These are phyloP conservation scores for Epichloe sibirici DNA, from an alignment of 2,329 filamentous ascomycete species.

Conservation along the genomic window DNA sequence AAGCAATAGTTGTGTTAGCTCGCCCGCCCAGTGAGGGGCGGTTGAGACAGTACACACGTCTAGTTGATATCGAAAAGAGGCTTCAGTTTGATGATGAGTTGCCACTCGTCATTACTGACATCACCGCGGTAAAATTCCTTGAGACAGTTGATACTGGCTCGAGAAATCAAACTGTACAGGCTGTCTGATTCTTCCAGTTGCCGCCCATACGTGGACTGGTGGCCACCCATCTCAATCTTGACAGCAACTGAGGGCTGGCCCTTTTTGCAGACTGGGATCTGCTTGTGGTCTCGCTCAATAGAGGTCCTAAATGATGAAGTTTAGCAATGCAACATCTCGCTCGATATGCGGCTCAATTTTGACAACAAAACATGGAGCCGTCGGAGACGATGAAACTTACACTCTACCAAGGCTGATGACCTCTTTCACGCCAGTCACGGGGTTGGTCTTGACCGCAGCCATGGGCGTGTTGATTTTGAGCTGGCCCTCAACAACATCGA, in stretches of 20 bases:
- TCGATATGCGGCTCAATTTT: background rate
- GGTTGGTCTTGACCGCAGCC: conserved; percentile 71
- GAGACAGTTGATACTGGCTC: conserved; percentile 81
- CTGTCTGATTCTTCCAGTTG: conserved; percentile 86
- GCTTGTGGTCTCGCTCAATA: conserved; percentile 96
- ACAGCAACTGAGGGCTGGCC: conserved; percentile 94
- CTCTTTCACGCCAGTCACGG: conserved; percentile 70
- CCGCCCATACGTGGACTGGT: conserved; percentile 88
- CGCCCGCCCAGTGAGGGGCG: background rate
- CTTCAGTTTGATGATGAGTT: conserved; percentile 90
- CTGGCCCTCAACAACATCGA: conserved; percentile 87
- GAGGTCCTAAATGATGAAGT: conserved; percentile 49
- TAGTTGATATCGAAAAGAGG: conserved; percentile 78
- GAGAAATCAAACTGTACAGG: conserved; percentile 78
- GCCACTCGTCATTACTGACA: conserved; percentile 87
- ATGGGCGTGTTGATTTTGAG: conserved; percentile 82
- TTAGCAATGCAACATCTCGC: background rate
- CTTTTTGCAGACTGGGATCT: conserved; percentile 83
- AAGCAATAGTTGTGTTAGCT: too few species aligned
- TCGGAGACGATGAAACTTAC: conserved; percentile 43
- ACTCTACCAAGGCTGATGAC: conserved; percentile 81
- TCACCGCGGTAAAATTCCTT: conserved; percentile 92
- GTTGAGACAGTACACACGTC: conserved; percentile 9
- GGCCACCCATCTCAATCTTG: conserved; percentile 88
- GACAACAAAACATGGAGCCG: background rate